A percentile compares a stretch with the other conserved stretches of the same genome.
Evolutionary conservation across 345 rosid species (phyloP).

Genomic region (Ceriops tagal): DNA sequence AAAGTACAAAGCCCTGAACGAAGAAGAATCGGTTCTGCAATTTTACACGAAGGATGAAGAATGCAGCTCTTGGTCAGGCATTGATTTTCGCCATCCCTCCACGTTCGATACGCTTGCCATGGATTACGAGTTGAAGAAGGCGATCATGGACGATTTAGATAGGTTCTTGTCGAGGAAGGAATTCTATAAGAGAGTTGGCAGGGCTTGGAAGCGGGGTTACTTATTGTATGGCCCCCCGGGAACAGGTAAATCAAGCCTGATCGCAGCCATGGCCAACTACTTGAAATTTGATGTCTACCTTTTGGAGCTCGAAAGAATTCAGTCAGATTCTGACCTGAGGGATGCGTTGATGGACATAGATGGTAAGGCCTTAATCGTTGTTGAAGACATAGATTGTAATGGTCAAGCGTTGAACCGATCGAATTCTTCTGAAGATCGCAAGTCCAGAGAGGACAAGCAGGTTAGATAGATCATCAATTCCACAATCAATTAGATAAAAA

Average conservation of each 20-base stretch:
- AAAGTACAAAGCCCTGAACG: not conserved
- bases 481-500: too few species aligned
- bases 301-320: slow-evolving; percentile 12
- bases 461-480: too few species aligned
- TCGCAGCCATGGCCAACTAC: slow-evolving; percentile 32
- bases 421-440: not conserved
- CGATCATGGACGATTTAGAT: not conserved
- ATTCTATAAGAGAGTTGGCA: not conserved
- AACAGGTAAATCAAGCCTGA: slow-evolving; percentile 28
- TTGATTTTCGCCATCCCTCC: slow-evolving; percentile 7
- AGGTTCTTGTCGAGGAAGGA: slow-evolving; percentile 2
- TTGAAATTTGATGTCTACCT: slow-evolving; percentile 28
- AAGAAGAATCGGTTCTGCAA: slow-evolving; percentile 3
- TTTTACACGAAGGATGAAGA: not conserved
- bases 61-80: not conserved
- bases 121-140: not conserved
- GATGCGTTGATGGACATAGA: slow-evolving; percentile 4
- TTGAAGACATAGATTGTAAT: slow-evolving; percentile 28
- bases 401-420: slow-evolving; percentile 14
- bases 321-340: slow-evolving; percentile 12
- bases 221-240: slow-evolving; percentile 28
- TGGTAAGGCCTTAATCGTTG: slow-evolving; percentile 17
- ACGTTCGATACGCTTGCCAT: slow-evolving; percentile 5
- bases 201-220: slow-evolving; percentile 21
- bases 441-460: not conserved